Conservation (phyloP, 2,329 filamentous ascomycete genomes). For the Ascocoryne sarcoides region DNA sequence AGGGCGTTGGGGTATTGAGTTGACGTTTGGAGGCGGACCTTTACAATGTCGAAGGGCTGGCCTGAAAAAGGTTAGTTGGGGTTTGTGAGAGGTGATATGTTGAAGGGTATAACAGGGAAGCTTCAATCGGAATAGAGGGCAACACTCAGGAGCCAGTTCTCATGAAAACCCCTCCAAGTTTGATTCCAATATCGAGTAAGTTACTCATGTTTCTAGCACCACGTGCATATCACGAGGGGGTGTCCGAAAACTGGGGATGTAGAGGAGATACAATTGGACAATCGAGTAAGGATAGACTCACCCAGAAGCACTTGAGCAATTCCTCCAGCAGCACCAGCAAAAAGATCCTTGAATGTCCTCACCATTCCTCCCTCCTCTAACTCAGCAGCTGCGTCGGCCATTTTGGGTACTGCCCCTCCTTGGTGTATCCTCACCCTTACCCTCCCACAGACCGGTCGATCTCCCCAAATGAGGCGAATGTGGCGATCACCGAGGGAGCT, state of each 20-base stretch:
- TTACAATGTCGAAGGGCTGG: slow-evolving; percentile 83
- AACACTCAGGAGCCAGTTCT: too few relatives aligned
- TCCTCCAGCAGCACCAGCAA: slow-evolving; percentile 83
- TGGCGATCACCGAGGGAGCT: not conserved
- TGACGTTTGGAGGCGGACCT: slow-evolving; percentile 90
- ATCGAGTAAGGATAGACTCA: too few relatives aligned
- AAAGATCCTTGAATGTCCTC: slow-evolving; percentile 64
- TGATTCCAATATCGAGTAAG: too few relatives aligned
- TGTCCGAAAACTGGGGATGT: too few relatives aligned
- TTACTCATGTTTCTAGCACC: too few relatives aligned
- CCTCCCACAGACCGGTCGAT: not conserved
- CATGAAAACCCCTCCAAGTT: too few relatives aligned
- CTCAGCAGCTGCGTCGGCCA: slow-evolving; percentile 26
- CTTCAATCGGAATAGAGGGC: too few relatives aligned
- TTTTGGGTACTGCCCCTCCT: slow-evolving; percentile 14
- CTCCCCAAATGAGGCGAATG: not conserved
- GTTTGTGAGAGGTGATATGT: too few relatives aligned
- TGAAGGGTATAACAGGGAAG: too few relatives aligned
- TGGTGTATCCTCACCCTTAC: slow-evolving; percentile 4
- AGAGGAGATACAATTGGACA: too few relatives aligned
- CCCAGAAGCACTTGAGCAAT: slow-evolving; percentile 90
- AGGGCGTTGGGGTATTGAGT: slow-evolving; percentile 72
- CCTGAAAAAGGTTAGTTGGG: slow-evolving; percentile 35
- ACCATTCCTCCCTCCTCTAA: slow-evolving; percentile 25
- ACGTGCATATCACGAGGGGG: too few relatives aligned